Base-by-base conservation (phyloP, 805 yeast species). In the Ogataea nonfermentans region DNA sequence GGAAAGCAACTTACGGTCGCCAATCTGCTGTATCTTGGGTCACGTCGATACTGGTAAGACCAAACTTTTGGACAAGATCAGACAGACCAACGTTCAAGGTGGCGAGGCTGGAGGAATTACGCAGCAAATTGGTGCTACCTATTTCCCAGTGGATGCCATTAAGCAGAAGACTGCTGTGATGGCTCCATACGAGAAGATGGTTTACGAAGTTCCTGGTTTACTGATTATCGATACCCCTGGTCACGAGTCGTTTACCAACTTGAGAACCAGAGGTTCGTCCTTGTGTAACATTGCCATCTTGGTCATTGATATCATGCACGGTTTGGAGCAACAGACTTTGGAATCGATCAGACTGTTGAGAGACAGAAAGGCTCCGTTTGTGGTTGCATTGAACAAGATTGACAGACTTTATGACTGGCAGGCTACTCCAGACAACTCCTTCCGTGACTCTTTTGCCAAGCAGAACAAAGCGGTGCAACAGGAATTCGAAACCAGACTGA, bases 61-160 rank as follows among this genome's bases (percentile, higher is more conserved):
- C 52, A 93, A 93, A 65, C 77, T 93, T 51, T 75, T 93, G 63
- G 99, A 93, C 63, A 93, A 93, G 68, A 82, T 93, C 54, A 91
- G 99, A 72, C 97, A 91, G 72, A 93, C 98, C 29, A 93, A 93
- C 61, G 99, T 93, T 46, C 99, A 93, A 73, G 99, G 97, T 65
- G 99, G 99, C 61, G 99, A 93, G 72, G 99, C 99, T 40, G 99
- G 99, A 73, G 99, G 99, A 73, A 93, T 93, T 65, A 93, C 99
- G 50, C 99, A 93, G 76, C 99, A 93, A 70, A 93, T 93, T 62
- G 99, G 99, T 79, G 99, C 99, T 41, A 93, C 99, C 15, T 93
- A 93, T 65, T 93, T 93, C 87, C 99, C 99, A 46, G 89, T 93
- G 52, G 95, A 84, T 22, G 89, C 97, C 29, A 87, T 93, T 57